These are phyloP conservation scores for Coemansia sp. DNA, from an alignment of 192 early-diverging fungal genomes.

Conservation along the genomic window DNA sequence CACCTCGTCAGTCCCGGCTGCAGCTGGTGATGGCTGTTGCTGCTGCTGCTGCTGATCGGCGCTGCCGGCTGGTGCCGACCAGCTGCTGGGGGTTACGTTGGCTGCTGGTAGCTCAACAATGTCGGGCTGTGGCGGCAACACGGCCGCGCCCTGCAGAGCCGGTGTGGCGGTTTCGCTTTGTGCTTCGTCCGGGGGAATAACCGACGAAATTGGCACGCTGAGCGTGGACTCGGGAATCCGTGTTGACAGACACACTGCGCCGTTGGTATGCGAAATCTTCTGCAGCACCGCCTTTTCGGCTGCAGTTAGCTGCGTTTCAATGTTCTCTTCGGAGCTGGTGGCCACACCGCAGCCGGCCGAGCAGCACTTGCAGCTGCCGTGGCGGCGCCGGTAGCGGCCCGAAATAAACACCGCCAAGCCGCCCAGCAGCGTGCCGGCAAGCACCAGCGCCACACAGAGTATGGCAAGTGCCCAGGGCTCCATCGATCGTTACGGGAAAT, in stretches of 20 bases:
- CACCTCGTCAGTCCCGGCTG: neutral
- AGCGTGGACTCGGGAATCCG: constrained; percentile 31
- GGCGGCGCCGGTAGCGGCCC: constrained; percentile 6
- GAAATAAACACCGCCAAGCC: constrained; percentile 2
- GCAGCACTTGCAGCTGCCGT: constrained; percentile 5
- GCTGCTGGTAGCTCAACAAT: neutral
- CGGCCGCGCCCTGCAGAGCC: neutral
- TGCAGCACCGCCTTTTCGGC: constrained; percentile 29
- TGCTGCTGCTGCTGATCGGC: neutral
- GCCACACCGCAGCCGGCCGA: neutral
- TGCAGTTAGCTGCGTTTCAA: constrained; percentile 24
- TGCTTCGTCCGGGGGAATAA: constrained; percentile 1
- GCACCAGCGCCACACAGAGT: constrained; percentile 6
- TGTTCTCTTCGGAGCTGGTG: constrained; percentile 9
- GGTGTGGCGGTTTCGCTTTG: too few relatives aligned
- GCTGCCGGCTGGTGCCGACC: neutral
- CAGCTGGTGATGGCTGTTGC: neutral
- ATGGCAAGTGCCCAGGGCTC: constrained; percentile 14
- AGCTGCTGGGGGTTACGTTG: neutral
- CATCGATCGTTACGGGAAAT: constrained; percentile 5
- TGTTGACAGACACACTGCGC: constrained; percentile 23
- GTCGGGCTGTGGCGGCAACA: neutral
- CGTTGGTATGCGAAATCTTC: constrained; percentile 15
- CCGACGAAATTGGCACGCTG: constrained; percentile 17
- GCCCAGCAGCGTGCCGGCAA: constrained; percentile 7